These are phyloP conservation scores for Xylaria sp. DNA, from an alignment of 2,329 filamentous ascomycete species.

Conservation along the genomic window DNA sequence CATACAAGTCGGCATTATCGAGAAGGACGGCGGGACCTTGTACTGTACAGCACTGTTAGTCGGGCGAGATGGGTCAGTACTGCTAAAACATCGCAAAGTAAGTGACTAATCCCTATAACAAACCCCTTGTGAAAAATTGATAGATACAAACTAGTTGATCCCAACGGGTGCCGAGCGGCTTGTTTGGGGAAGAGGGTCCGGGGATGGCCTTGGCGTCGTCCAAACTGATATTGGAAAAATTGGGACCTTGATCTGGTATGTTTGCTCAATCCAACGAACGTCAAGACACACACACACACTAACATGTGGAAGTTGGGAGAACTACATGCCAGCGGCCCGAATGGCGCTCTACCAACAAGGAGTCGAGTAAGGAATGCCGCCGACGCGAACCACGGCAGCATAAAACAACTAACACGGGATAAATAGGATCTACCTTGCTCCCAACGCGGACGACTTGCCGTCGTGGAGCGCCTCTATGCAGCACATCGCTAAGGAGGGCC, in stretches of 20 bases:
- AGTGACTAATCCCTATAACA: conserved; percentile 1
- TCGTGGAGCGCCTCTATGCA: conserved; percentile 46
- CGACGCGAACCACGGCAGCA: not conserved
- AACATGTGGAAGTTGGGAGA: conserved; percentile 41
- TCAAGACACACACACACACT: conserved; percentile 8
- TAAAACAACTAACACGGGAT: not conserved
- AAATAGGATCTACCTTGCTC: conserved; percentile 38
- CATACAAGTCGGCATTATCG: conserved; percentile 44
- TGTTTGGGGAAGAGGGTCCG: conserved; percentile 50
- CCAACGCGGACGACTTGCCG: conserved; percentile 38
- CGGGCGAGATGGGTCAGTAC: conserved; percentile 39
- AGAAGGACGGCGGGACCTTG: conserved; percentile 45
- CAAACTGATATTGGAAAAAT: conserved; percentile 45
- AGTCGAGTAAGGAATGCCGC: conserved; percentile 38
- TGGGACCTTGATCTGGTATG: conserved; percentile 45
- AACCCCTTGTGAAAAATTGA: conserved; percentile 1
- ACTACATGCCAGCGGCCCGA: conserved; percentile 48
- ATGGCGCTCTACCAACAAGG: conserved; percentile 47
- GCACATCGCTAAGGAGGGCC: conserved; percentile 49
- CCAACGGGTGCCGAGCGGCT: conserved; percentile 45
- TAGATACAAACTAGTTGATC: conserved; percentile 35
- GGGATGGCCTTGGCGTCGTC: conserved; percentile 43
- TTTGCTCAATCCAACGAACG: not conserved
- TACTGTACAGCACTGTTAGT: conserved; percentile 45
- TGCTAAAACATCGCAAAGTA: conserved; percentile 45